Evolutionary conservation across 768 basidiomycete genomes (phyloP).

Genomic region (Phylloporus sp.): DNA sequence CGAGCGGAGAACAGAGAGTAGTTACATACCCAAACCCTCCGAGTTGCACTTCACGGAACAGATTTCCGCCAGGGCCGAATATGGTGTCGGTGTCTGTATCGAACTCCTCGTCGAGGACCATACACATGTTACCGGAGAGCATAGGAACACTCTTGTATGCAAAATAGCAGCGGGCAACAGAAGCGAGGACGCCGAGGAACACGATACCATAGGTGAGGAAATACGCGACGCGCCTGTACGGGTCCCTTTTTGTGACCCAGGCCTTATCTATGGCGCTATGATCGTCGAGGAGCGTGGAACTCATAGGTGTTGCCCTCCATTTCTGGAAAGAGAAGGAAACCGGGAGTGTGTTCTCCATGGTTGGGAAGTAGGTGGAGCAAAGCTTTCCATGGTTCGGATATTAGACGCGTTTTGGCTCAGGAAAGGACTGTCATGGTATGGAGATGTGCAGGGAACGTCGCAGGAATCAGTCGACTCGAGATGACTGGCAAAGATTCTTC

Average conservation of each 20-base stretch:
- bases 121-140: conserved; percentile 49
- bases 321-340: conserved; percentile 37
- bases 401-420: too few relatives aligned
- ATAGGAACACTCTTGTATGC: conserved; percentile 52
- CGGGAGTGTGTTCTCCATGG: conserved; percentile 52
- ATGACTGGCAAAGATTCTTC: too few relatives aligned
- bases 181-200: conserved; percentile 49
- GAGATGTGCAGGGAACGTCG: too few relatives aligned
- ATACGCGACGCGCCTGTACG: conserved; percentile 50
- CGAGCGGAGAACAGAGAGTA: background rate
- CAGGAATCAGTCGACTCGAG: too few relatives aligned
- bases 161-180: conserved; percentile 54
- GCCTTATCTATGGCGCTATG: conserved; percentile 45
- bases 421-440: too few relatives aligned
- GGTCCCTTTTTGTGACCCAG: conserved; percentile 52
- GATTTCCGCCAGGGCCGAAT: conserved; percentile 55
- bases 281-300: conserved; percentile 32
- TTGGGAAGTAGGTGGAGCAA: conserved; percentile 55
- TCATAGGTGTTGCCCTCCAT: conserved; percentile 26
- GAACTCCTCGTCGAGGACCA: conserved; percentile 77
- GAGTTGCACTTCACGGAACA: conserved; percentile 72
- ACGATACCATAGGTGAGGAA: conserved; percentile 53
- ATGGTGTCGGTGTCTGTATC: conserved; percentile 44
- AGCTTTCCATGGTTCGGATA: conserved; percentile 48
- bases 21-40: conserved; percentile 72